Base-by-base conservation (phyloP, 371 early-diverging fungal genomes). In the Mucor indicus region DNA sequence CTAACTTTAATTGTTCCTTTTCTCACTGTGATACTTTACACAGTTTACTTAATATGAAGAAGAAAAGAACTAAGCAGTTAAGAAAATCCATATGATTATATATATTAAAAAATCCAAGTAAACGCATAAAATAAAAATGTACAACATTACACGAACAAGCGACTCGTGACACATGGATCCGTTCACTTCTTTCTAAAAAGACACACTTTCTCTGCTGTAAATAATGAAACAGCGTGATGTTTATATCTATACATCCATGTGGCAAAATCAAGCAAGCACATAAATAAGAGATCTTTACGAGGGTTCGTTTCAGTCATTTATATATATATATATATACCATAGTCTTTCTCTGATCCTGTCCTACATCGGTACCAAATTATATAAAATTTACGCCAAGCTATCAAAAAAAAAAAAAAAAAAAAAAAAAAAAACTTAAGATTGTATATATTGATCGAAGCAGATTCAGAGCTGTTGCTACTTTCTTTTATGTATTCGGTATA, bases 81-180 rank as follows among this genome's bases (percentile, higher is more conserved):
- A 23, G n/a, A 40, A n/a, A 40, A 22, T 3, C 12, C 13, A 7
- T 41, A 41, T 15, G 36, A 37, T 27, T 17, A 37, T 11, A 38
- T 38, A 38, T 47, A 36, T 36, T 37, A 36, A 47, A 44, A 33
- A 22, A 33, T 19, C 17, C 27, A n/a, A n/a, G n/a, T n/a, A n/a
- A n/a, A n/a, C n/a, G n/a, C n/a, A n/a, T n/a, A n/a, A 37, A 5
- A 35, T 16, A 27, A 12, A 0, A 37, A n/a, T 17, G 47, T 47
- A 29, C 38, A 8, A 47, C 47, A 38, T 47, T 29, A 21, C 9
- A 47, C 47, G n/a, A n/a, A n/a, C 11, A 32, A 16, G 6, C n/a
- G 25, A 27, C 47, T 47, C 37, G 47, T 47, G 47, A 47, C 38
- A 47, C 47, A 20, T 47, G 36, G 38, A 47, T 47, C 47, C 47